Evolutionary conservation across 495 filamentous ascomycete species (phyloP).

Genomic region (Parachaetomium inaequale): DNA sequence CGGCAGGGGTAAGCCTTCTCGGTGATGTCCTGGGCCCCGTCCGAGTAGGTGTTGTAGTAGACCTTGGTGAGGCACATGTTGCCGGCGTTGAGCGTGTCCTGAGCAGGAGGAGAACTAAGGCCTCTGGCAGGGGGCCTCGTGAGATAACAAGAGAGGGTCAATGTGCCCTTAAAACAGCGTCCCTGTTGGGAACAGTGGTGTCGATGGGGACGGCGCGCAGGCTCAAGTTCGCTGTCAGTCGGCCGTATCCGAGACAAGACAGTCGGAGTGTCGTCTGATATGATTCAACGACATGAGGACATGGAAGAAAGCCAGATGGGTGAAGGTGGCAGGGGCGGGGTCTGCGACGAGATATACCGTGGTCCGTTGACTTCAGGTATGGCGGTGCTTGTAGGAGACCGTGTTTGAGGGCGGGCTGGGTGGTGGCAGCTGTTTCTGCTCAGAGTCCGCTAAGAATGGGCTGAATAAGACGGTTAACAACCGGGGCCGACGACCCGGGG

Average conservation of each 20-base stretch:
- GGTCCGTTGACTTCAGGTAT: neutral
- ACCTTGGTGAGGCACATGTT: slow-evolving; percentile 46
- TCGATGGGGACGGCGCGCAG: slow-evolving; percentile 30
- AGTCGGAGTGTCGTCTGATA: slow-evolving; percentile 32
- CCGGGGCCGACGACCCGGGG: slow-evolving; percentile 16
- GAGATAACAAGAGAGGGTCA: slow-evolving; percentile 7
- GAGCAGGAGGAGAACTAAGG: neutral
- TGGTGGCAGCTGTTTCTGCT: slow-evolving; percentile 12
- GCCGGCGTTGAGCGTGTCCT: slow-evolving; percentile 23
- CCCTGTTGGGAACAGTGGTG: slow-evolving; percentile 26
- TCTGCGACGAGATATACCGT: slow-evolving; percentile 18
- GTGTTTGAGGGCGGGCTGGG: slow-evolving; percentile 20
- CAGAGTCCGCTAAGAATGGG: slow-evolving; percentile 1
- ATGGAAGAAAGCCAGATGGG: slow-evolving; percentile 21
- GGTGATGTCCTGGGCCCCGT: slow-evolving; percentile 30
- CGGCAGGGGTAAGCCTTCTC: slow-evolving; percentile 31
- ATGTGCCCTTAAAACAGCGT: neutral
- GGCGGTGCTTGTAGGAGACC: slow-evolving; percentile 13
- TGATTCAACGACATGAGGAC: slow-evolving; percentile 45
- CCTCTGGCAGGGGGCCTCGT: neutral
- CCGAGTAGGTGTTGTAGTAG: slow-evolving; percentile 35
- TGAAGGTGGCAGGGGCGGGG: slow-evolving; percentile 10
- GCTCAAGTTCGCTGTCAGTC: slow-evolving; percentile 33
- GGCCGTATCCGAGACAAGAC: slow-evolving; percentile 42
- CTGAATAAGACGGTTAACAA: slow-evolving; percentile 6